These are phyloP conservation scores for Aspergillus sp. DNA, from an alignment of 2,329 filamentous ascomycete genomes.

Conservation along the genomic window DNA sequence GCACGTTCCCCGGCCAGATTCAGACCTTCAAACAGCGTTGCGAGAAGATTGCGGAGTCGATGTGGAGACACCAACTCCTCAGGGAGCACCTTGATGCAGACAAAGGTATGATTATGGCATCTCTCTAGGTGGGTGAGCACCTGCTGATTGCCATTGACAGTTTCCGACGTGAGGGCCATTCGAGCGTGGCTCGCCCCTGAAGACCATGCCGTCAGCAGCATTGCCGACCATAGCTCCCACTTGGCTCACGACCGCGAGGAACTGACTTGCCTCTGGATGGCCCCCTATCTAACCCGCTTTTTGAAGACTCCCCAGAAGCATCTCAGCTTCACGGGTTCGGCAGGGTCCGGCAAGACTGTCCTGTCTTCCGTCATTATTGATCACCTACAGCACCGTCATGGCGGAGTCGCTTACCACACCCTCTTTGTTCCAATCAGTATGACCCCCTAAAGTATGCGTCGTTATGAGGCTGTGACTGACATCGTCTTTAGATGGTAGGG, in stretches of 20 bases:
- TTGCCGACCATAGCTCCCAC: constrained; percentile 45
- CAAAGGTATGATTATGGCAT: constrained; percentile 21
- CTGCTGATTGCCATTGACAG: constrained; percentile 14
- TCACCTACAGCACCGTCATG: constrained; percentile 39
- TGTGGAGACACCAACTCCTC: constrained; percentile 42
- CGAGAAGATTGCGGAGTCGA: constrained; percentile 36
- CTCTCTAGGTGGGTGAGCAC: not conserved
- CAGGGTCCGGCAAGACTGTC: constrained; percentile 42
- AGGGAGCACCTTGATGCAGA: constrained; percentile 32
- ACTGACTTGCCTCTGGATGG: constrained; percentile 56
- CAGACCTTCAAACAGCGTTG: constrained; percentile 37
- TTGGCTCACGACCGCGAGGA: constrained; percentile 48
- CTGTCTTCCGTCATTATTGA: constrained; percentile 42
- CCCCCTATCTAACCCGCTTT: constrained; percentile 51
- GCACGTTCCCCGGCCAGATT: constrained; percentile 38
- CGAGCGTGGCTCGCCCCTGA: constrained; percentile 46
- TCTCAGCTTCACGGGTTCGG: constrained; percentile 45
- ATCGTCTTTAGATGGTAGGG: constrained; percentile 25
- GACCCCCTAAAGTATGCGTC: not conserved
- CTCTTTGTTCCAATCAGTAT: constrained; percentile 40
- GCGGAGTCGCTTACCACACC: constrained; percentile 34
- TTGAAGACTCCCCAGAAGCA: constrained; percentile 45
- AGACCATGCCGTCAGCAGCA: constrained; percentile 45
- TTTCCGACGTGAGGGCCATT: constrained; percentile 32
- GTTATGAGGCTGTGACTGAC: not conserved